Evolutionary conservation across 2,329 filamentous ascomycete species (phyloP).

Genomic region (Colletotrichum sp.): DNA sequence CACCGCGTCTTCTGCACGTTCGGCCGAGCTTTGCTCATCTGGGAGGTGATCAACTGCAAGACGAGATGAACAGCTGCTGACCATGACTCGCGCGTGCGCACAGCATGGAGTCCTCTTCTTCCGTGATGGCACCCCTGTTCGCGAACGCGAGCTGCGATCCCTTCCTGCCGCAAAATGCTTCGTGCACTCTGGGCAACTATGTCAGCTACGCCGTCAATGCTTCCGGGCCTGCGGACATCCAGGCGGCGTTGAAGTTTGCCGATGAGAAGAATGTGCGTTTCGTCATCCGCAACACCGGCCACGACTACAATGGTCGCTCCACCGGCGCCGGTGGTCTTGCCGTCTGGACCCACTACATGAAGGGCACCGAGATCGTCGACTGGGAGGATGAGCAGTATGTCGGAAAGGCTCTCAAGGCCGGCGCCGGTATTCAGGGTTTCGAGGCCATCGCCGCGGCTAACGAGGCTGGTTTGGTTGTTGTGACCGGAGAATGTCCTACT

Average conservation of each 20-base stretch:
- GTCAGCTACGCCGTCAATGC: slow-evolving; percentile 28
- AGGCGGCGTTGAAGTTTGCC: slow-evolving; percentile 40
- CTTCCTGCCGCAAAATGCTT: slow-evolving; percentile 36
- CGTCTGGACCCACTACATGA: slow-evolving; percentile 54
- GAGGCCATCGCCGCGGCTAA: slow-evolving; percentile 48
- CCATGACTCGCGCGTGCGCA: neutral
- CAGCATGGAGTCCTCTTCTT: slow-evolving; percentile 17
- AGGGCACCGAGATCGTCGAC: slow-evolving; percentile 42
- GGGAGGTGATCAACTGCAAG: neutral
- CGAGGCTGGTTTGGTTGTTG: slow-evolving; percentile 41
- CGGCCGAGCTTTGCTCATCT: neutral
- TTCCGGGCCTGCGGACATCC: slow-evolving; percentile 35
- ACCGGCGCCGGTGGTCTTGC: slow-evolving; percentile 55
- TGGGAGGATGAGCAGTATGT: slow-evolving; percentile 39
- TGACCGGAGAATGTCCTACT: slow-evolving; percentile 53
- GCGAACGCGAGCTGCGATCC: slow-evolving; percentile 33
- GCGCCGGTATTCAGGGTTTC: slow-evolving; percentile 56
- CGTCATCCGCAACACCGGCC: slow-evolving; percentile 38
- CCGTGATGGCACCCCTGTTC: slow-evolving; percentile 33
- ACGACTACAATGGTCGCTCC: slow-evolving; percentile 48
- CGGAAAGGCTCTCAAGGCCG: slow-evolving; percentile 57
- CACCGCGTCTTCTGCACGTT: neutral
- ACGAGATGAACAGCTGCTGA: slow-evolving; percentile 26
- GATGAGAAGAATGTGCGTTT: slow-evolving; percentile 40
- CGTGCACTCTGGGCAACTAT: slow-evolving; percentile 39